Conservation (phyloP, 2,329 filamentous ascomycete genomes). For the Claviceps sorghi region DNA sequence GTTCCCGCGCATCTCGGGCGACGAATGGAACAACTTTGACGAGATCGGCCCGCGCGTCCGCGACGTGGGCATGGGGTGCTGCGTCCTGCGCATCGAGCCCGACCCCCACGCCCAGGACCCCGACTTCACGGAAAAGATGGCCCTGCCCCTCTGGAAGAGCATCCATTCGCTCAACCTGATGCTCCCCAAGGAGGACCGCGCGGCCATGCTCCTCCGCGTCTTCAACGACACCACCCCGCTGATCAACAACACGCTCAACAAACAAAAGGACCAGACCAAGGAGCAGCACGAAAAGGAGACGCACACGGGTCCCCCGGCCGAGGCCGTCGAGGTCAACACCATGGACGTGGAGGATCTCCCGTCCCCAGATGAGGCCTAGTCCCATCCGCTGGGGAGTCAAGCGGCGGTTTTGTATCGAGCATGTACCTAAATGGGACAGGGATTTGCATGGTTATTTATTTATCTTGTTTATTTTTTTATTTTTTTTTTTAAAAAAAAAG, state of each 20-base stretch:
- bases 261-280: slow-evolving; percentile 23
- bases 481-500: too few species aligned
- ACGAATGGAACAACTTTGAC: slow-evolving; percentile 59
- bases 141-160: slow-evolving; percentile 87
- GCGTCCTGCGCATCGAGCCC: slow-evolving; percentile 71
- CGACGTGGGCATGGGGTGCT: slow-evolving; percentile 79
- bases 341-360: slow-evolving; percentile 24
- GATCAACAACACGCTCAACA: slow-evolving; percentile 51
- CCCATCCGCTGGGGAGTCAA: too few species aligned
- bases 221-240: slow-evolving; percentile 82
- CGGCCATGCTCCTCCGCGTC: slow-evolving; percentile 78
- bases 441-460: too few species aligned
- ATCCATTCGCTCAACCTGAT: slow-evolving; percentile 87
- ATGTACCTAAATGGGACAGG: too few species aligned
- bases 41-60: slow-evolving; percentile 78
- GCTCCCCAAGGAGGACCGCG: slow-evolving; percentile 92
- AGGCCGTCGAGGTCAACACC: slow-evolving; percentile 12
- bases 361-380: slow-evolving; percentile 16
- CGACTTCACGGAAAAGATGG: slow-evolving; percentile 60
- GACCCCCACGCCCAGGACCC: slow-evolving; percentile 25
- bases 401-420: too few species aligned
- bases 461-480: too few species aligned
- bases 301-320: slow-evolving; percentile 9
- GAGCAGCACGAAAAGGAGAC: slow-evolving; percentile 15
- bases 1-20: slow-evolving; percentile 77